Evolutionary conservation across 495 filamentous ascomycete genomes (phyloP), one percentile per base, ranked within the genome.

Genomic region (Aspergillus sclerotioniger): DNA sequence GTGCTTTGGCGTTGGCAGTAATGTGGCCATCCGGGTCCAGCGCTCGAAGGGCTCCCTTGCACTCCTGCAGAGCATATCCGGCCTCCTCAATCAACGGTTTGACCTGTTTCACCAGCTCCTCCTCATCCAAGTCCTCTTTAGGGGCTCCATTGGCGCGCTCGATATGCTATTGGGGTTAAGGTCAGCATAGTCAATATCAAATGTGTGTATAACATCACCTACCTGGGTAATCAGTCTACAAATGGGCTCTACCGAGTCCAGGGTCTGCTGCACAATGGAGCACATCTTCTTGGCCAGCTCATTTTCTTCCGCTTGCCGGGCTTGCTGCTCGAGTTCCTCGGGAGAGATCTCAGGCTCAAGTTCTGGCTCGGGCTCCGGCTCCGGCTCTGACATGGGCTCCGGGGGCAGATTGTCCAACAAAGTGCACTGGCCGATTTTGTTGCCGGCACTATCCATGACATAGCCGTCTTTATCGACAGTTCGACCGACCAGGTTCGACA

Each of bases 21-120:
- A 95, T 89, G 59, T 82, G 80, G 32, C 90, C 90, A 62, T 93
- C 89, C 0, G 91, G 90, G 61, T 96, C 91, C 6, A 94, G 83
- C 6, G 88, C 90, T 59, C 90, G 88, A 66, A 96, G 89, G 33
- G 86, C 79, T 56, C 89, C 90, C 71, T 92, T 90, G 71, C 87
- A 87, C 66, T 95, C 91, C 60, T 83, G 82, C 6, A 96, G 81
- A 67, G 91, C 89, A 57, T 83, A 82, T 55, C 83, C 82, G 39
- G 84, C 90, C 70, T 92, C 84, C 67, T 93, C 89, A 69, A 95
- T 87, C 20, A 94, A 75, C 0, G 91, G 91, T 56, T 84, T 87
- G 60, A 93, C 87, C 54, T 88, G 79, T 58, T 87, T 79, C 62
- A 96, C 91, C 12, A 94, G 83, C 57, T 85, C 77, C 55, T 94